A percentile compares a stretch with the other conserved stretches of the same genome.
phyloP scores from a whole-genome alignment of 2,329 filamentous ascomycete species.

The Metarhizium anisopliae region DNA sequence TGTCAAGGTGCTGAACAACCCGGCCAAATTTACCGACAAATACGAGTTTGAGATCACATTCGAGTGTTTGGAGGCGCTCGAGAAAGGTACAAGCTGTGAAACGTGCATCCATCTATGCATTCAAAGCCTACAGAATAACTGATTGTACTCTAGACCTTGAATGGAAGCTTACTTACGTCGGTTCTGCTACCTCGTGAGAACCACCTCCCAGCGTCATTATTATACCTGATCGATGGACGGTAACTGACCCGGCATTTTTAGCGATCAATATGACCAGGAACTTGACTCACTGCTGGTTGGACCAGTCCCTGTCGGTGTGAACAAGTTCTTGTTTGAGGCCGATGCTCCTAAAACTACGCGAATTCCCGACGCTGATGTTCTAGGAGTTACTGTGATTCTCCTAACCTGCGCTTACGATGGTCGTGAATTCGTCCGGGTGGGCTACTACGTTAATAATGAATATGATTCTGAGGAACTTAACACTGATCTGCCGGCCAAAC shows the following conservation, averaged over 20 bases:
- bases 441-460: slow-evolving; percentile 99
- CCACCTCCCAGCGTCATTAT: slow-evolving; percentile 10
- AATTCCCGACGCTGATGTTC: slow-evolving; percentile 90
- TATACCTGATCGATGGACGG: neutral
- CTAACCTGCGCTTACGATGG: slow-evolving; percentile 94
- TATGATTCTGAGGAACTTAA: slow-evolving; percentile 88
- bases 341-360: slow-evolving; percentile 82
- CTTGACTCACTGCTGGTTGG: slow-evolving; percentile 94
- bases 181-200: slow-evolving; percentile 89
- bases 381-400: slow-evolving; percentile 94
- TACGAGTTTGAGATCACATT: slow-evolving; percentile 99
- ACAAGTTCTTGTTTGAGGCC: slow-evolving; percentile 98
- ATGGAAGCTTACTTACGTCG: slow-evolving; percentile 99
- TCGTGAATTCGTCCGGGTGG: slow-evolving; percentile 93
- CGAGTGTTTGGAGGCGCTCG: slow-evolving; percentile 87
- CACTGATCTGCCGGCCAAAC: slow-evolving; percentile 84
- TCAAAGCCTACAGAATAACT: neutral
- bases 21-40: slow-evolving; percentile 81
- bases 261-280: slow-evolving; percentile 95
- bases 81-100: slow-evolving; percentile 59
- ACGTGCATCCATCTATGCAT: neutral
- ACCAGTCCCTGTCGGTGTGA: slow-evolving; percentile 93
- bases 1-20: slow-evolving; percentile 95
- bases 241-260: slow-evolving; percentile 24
- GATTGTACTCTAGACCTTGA: slow-evolving; percentile 63